A percentile compares a stretch with the other conserved stretches of the same genome.
Evolutionary conservation across 2,329 filamentous ascomycete genomes (phyloP).

Genomic region (Diaporthe citriasiana): DNA sequence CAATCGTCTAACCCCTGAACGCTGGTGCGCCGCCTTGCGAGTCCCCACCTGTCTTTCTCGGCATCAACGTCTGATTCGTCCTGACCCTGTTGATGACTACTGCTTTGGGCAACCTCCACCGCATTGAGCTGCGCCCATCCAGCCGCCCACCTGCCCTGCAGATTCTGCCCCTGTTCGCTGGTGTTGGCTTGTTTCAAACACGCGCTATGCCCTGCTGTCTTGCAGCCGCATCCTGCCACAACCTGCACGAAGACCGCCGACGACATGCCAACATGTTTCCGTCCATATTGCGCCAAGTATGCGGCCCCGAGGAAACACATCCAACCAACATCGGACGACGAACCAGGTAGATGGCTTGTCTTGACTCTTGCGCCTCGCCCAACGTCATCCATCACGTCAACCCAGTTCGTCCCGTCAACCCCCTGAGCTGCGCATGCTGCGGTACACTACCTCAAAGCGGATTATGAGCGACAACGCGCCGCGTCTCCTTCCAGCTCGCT

Average conservation of each 20-base stretch:
- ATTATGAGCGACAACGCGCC: not conserved
- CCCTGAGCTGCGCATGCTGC: conserved; percentile 26
- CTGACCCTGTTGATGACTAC: conserved; percentile 10
- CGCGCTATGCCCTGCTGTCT: conserved; percentile 33
- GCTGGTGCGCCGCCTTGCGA: conserved; percentile 14
- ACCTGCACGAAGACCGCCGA: conserved; percentile 7
- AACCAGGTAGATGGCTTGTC: conserved; percentile 1
- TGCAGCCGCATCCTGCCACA: conserved; percentile 28
- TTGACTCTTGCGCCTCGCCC: conserved; percentile 15
- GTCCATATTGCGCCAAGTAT: conserved; percentile 30
- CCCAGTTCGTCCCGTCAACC: conserved; percentile 1
- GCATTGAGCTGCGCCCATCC: conserved; percentile 31
- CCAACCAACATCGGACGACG: conserved; percentile 13
- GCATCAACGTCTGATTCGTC: conserved; percentile 17
- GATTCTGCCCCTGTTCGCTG: conserved; percentile 18
- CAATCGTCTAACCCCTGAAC: conserved; percentile 5
- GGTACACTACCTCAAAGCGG: not conserved
- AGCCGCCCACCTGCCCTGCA: conserved; percentile 34
- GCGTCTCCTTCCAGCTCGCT: not conserved
- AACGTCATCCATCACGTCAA: conserved; percentile 34
- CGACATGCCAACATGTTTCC: conserved; percentile 28
- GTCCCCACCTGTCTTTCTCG: conserved; percentile 1
- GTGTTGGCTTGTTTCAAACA: conserved; percentile 40
- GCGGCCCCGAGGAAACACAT: conserved; percentile 25
- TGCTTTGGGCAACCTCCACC: conserved; percentile 19